Conservation (phyloP, 1,284 basidiomycete genomes). For the Cutaneotrichosporon spelunceum region DNA sequence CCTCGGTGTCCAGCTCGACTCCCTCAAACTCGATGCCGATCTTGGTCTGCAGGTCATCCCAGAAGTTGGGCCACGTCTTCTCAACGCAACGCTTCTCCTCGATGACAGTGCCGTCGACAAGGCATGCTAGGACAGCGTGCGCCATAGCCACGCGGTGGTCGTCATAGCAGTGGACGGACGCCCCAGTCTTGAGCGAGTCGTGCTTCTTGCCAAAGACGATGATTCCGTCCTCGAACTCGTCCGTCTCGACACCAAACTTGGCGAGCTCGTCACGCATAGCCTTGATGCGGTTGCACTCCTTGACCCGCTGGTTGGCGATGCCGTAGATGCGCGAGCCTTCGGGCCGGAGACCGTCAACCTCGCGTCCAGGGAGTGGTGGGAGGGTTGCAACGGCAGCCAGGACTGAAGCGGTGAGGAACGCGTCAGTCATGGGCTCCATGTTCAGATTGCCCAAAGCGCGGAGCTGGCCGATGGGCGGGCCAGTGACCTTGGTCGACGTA, state of each 20-base stretch:
- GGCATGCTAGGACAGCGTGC: conserved; percentile 80
- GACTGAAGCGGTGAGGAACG: conserved; percentile 91
- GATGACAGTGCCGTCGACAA: conserved; percentile 71
- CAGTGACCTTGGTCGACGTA: conserved; percentile 86
- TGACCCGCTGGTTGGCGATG: conserved; percentile 97
- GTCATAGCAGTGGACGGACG: conserved; percentile 90
- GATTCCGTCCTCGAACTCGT: conserved; percentile 89
- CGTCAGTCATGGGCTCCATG: conserved; percentile 99
- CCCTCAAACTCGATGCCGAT: conserved; percentile 87
- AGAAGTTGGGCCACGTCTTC: conserved; percentile 99
- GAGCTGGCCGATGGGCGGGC: conserved; percentile 76
- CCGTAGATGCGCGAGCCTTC: conserved; percentile 79
- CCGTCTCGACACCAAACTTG: conserved; percentile 91
- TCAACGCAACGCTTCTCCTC: conserved; percentile 98
- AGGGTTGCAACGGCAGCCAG: conserved; percentile 79
- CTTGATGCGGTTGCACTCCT: conserved; percentile 94
- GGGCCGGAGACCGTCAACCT: conserved; percentile 43
- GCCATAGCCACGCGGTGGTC: conserved; percentile 99
- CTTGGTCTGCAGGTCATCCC: conserved; percentile 94
- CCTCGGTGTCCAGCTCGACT: conserved; percentile 61
- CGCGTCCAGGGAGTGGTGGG: conserved; percentile 52
- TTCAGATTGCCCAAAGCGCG: conserved; percentile 83
- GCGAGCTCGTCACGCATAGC: conserved; percentile 96
- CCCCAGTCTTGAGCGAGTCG: conserved; percentile 62
- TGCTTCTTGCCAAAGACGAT: conserved; percentile 78